phyloP scores from a whole-genome alignment of 768 basidiomycete species.

The Leucogyrophana mollusca region DNA sequence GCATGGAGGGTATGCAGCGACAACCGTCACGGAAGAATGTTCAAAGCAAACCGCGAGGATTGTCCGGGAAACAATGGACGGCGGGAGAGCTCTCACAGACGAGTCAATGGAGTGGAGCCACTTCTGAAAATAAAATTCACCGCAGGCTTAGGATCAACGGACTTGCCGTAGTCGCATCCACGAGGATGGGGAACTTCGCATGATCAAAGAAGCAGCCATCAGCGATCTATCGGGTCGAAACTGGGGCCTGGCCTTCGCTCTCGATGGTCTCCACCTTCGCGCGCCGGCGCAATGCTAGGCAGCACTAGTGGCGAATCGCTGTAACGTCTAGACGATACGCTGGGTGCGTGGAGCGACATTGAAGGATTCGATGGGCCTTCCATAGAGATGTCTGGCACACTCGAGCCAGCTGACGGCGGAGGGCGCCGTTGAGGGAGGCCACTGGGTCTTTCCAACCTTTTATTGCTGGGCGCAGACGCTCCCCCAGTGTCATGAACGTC shows the following conservation, averaged over 20 bases:
- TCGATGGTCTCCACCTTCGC: slow-evolving; percentile 34
- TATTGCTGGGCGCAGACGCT: slow-evolving; percentile 66
- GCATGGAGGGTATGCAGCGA: too few species aligned
- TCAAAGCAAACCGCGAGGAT: too few species aligned
- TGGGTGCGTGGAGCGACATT: slow-evolving; percentile 31
- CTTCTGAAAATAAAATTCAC: too few species aligned
- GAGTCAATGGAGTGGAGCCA: too few species aligned
- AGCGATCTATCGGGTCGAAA: slow-evolving; percentile 17
- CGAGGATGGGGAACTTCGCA: not conserved
- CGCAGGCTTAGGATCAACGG: too few species aligned
- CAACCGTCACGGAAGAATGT: too few species aligned
- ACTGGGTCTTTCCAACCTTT: slow-evolving; percentile 33
- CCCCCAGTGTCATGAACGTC: slow-evolving; percentile 70
- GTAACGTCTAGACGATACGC: slow-evolving; percentile 32
- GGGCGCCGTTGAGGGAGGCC: slow-evolving; percentile 38
- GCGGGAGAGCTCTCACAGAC: too few species aligned
- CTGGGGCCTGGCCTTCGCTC: slow-evolving; percentile 26
- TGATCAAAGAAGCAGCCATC: slow-evolving; percentile 1
- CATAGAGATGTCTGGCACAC: slow-evolving; percentile 26
- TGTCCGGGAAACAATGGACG: too few species aligned
- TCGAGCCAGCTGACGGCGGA: slow-evolving; percentile 19
- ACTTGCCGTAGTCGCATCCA: not conserved
- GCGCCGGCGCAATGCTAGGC: slow-evolving; percentile 24
- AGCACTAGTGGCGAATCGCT: slow-evolving; percentile 31
- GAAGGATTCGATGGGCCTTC: slow-evolving; percentile 26